These are phyloP conservation scores for Hericium coralloides DNA, from an alignment of 768 basidiomycete species.

Conservation along the genomic window DNA sequence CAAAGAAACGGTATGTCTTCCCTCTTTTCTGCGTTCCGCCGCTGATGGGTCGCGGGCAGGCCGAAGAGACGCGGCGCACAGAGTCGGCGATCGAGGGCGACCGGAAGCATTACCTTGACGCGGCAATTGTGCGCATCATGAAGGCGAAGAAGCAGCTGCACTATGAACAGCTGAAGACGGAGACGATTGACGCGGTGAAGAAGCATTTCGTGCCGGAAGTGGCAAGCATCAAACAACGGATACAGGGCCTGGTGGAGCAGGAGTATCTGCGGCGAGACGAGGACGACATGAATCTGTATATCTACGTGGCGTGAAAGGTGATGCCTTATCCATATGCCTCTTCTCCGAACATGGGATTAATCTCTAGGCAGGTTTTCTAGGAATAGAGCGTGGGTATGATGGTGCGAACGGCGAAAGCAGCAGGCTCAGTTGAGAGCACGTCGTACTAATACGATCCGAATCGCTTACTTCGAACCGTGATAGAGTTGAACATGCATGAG, in stretches of 20 bases:
- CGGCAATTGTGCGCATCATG: slow-evolving; percentile 96
- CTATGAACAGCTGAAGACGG: slow-evolving; percentile 71
- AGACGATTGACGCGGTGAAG: slow-evolving; percentile 81
- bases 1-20: slow-evolving; percentile 68
- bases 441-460: no score
- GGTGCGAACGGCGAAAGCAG: no score
- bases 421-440: no score
- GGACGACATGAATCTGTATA: slow-evolving; percentile 58
- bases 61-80: slow-evolving; percentile 79
- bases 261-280: slow-evolving; percentile 81
- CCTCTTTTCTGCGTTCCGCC: not conserved
- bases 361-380: no score
- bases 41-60: slow-evolving; percentile 32
- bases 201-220: slow-evolving; percentile 83
- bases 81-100: slow-evolving; percentile 82
- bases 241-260: slow-evolving; percentile 74
- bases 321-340: not conserved
- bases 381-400: no score
- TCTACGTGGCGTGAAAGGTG: slow-evolving; percentile 61
- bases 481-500: no score
- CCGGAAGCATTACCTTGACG: slow-evolving; percentile 78
- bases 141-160: slow-evolving; percentile 82
- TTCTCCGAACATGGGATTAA: no score
- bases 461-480: no score
- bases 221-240: slow-evolving; percentile 74